Base-by-base conservation (phyloP, 2,329 filamentous ascomycete genomes). In the Cercospora brassicicola region DNA sequence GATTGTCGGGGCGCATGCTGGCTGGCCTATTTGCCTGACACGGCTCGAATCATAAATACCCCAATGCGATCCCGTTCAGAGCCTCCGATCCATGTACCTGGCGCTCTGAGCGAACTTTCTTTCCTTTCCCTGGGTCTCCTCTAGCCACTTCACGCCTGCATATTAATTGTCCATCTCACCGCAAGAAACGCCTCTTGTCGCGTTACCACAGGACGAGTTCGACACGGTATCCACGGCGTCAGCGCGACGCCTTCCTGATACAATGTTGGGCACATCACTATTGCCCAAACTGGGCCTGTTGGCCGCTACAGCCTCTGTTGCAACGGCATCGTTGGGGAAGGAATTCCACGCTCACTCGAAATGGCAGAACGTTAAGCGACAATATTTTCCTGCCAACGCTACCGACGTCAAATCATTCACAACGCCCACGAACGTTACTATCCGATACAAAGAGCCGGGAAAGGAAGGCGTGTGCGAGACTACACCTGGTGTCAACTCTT, bases 401-500 rank as follows among this genome's bases (percentile, higher is more conserved):
- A 78, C 75, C 4, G 81, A 77, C 51, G 80, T 83, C 66, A 83
- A 80, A 68, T 83, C 80, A 3, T 81, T 84, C 64, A 73, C 68
- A n/a, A 73, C 72, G 20, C 82, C 83, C 3, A 69, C 66, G 2
- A 68, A 68, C 39, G 67, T 70, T 28, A 74, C 68, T 20, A 71
- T 86, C 36, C 62, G 70, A 4, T 73, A 73, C 63, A 72, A 68
- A 31, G 85, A 84, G 15, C 82, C 82, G 0, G 68, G 71, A 11
- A 65, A 72, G 20, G 68, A 69, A n/a, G 71, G 71, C 11, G 64
- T 72, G 30, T 85, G 84, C 69, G 84, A 85, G 75, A 85, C 83
- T 0, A 85, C 83, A 1, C 81, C 82, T 1, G 83, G 83, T 9
- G 83, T 85, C 31, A 81, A 83, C 62, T 81, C 79, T 0, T 85